phyloP scores from a whole-genome alignment of 108 stramenopile species.

The Nitzschia sp. region DNA sequence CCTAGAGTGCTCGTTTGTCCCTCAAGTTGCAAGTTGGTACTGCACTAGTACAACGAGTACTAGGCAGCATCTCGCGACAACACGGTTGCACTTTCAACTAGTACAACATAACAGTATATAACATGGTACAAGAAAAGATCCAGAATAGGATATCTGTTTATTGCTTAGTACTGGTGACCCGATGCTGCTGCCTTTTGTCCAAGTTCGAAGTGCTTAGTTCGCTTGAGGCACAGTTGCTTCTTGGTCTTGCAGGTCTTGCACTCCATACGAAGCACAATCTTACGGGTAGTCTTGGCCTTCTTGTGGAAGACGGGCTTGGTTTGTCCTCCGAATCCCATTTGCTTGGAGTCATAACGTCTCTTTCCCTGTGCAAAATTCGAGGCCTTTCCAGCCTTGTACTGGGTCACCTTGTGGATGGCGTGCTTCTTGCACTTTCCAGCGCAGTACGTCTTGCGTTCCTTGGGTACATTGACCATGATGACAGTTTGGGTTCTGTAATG shows the following conservation, averaged over 20 bases:
- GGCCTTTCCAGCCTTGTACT: slow-evolving; percentile 99
- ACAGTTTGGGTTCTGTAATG: slow-evolving; percentile 4
- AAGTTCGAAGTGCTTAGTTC: slow-evolving; percentile 99
- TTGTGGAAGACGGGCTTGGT: slow-evolving; percentile 99
- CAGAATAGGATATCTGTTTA: slow-evolving; percentile 1
- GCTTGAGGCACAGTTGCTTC: slow-evolving; percentile 97
- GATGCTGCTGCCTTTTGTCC: slow-evolving; percentile 97
- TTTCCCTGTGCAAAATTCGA: slow-evolving; percentile 99
- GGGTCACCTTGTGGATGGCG: slow-evolving; percentile 98
- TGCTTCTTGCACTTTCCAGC: slow-evolving; percentile 98
- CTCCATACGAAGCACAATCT: slow-evolving; percentile 97
- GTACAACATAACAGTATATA: too few species aligned
- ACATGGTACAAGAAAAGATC: too few species aligned
- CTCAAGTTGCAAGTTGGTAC: too few species aligned
- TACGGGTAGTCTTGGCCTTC: slow-evolving; percentile 99
- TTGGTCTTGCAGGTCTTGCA: slow-evolving; percentile 99
- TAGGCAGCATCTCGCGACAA: too few species aligned
- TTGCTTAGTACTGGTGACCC: slow-evolving; percentile 94
- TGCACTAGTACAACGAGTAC: too few species aligned
- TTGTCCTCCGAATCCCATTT: slow-evolving; percentile 99
- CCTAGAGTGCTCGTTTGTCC: too few species aligned
- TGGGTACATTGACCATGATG: slow-evolving; percentile 98
- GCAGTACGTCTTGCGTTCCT: slow-evolving; percentile 98
- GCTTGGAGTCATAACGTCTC: slow-evolving; percentile 99
- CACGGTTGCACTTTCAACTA: too few species aligned